Conservation (phyloP, 768 basidiomycete species). For the Royoungia palumana region DNA sequence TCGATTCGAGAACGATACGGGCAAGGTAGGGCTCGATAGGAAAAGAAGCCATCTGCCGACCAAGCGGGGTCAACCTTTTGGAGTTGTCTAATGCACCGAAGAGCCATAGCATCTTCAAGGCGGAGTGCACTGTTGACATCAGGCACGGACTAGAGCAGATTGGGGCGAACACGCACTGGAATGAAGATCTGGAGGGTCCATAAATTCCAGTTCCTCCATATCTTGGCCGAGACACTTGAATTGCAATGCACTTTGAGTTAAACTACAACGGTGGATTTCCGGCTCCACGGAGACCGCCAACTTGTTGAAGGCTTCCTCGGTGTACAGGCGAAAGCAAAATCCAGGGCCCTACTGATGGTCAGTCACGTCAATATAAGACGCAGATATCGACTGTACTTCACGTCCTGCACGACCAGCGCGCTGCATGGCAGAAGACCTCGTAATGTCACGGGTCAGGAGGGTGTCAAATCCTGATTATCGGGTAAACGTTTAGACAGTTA, state of each 20-base stretch:
- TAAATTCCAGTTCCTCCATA: constrained; percentile 76
- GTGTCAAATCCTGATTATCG: constrained; percentile 74
- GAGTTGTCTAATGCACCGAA: constrained; percentile 73
- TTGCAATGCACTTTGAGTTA: constrained; percentile 81
- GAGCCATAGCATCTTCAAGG: constrained; percentile 70
- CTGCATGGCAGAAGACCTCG: constrained; percentile 88
- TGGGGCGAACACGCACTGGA: constrained; percentile 53
- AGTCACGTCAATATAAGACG: neutral
- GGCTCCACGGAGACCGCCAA: constrained; percentile 72
- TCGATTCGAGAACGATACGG: constrained; percentile 76
- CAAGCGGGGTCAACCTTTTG: constrained; percentile 65
- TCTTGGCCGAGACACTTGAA: constrained; percentile 82
- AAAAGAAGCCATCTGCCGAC: constrained; percentile 83
- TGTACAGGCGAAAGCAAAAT: constrained; percentile 89
- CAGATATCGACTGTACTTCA: constrained; percentile 47
- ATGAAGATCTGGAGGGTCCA: constrained; percentile 80
- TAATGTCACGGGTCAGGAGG: constrained; percentile 76
- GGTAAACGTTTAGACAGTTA: neutral
- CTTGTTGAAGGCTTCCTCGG: constrained; percentile 68
- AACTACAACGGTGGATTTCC: constrained; percentile 85
- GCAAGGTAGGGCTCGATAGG: constrained; percentile 88
- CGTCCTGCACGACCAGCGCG: constrained; percentile 96
- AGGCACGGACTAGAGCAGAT: neutral
- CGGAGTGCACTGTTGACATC: constrained; percentile 47
- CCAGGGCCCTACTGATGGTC: constrained; percentile 59